Base-by-base conservation (phyloP, 148 eudicot species). In the Limonium bicolor region DNA sequence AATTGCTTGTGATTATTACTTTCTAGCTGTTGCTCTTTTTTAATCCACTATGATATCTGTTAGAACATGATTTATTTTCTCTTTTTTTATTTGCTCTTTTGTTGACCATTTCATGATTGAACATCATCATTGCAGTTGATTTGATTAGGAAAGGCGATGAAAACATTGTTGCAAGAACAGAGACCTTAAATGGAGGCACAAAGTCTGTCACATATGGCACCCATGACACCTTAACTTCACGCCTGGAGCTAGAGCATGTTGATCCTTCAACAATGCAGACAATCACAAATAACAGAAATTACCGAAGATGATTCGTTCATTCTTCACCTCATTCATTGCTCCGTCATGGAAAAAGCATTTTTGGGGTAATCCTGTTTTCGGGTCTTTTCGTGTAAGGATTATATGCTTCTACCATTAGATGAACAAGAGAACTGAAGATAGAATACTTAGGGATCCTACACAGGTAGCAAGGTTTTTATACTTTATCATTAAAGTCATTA, bases 171-270 rank as follows among this genome's bases (percentile, higher is more conserved):
- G 50, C 56, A 11, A 53, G 47, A 39, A 40, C 48, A 1, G 59
- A 61, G 48, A 66, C 64, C 15, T 27, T 65, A 16, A 37, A 55
- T 5, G 33, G 37, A 1, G 67, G 48, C 10, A 58, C 64, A 3
- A 58, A 41, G 15, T n/a, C 57, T 17, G 76, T 60, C 25, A 46
- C 45, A 11, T 62, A 50, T 41, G 66, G 53, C 14, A 61, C 76
- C 36, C 70, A 53, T 28, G 48, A 37, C 48, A 53, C 13, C 48
- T 39, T 41, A 31, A 27, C 30, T 4, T 8, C 57, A 24, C 57
- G 31, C 48, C 20, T 39, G 47, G 48, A 53, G 48, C 37, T 51
- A 10, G 33, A 27, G 45, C 21, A 51, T 16, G 45, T 38, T 39
- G 46, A 51, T 51, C 5, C 0, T 17, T 26, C 34, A 27, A 18